Conservation (phyloP, 169 alveolate genomes). For the Theileria annulata region DNA sequence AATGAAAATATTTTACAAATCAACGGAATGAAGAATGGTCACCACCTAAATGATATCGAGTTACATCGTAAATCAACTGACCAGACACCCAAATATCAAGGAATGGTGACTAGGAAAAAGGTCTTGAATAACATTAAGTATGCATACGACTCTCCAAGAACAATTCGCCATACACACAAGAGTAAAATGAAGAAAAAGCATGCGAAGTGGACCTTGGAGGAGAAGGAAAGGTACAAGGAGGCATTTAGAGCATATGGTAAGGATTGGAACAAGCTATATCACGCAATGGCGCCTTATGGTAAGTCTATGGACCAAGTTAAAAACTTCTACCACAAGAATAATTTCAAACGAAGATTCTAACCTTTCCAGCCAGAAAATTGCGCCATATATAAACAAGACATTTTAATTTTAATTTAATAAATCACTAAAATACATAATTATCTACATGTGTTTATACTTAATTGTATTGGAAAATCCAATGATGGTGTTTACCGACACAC, state of each 20-base stretch:
- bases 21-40: neutral
- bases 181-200: slow-evolving; percentile 35
- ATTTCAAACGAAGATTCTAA: slow-evolving; percentile 7
- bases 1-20: neutral
- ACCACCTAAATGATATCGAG: neutral
- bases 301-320: slow-evolving; percentile 66
- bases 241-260: slow-evolving; percentile 49
- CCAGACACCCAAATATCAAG: neutral
- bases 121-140: neutral
- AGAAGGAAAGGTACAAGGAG: slow-evolving; percentile 47
- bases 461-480: neutral
- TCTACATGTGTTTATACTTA: neutral
- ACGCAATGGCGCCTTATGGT: slow-evolving; percentile 58
- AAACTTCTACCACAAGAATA: slow-evolving; percentile 60
- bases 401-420: slow-evolving; percentile 11
- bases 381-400: neutral
- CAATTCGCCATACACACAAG: slow-evolving; percentile 15
- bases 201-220: slow-evolving; percentile 62
- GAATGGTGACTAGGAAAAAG: slow-evolving; percentile 11
- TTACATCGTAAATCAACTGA: neutral
- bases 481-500: slow-evolving; percentile 6
- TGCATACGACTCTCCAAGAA: slow-evolving; percentile 27
- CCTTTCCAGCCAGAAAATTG: neutral
- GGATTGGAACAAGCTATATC: slow-evolving; percentile 54
- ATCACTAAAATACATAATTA: neutral